Percentiles rank a stretch among this genome's conserved stretches.
Conservation (phyloP, 495 filamentous ascomycete genomes). For the Aspergillus haitiensis region DNA sequence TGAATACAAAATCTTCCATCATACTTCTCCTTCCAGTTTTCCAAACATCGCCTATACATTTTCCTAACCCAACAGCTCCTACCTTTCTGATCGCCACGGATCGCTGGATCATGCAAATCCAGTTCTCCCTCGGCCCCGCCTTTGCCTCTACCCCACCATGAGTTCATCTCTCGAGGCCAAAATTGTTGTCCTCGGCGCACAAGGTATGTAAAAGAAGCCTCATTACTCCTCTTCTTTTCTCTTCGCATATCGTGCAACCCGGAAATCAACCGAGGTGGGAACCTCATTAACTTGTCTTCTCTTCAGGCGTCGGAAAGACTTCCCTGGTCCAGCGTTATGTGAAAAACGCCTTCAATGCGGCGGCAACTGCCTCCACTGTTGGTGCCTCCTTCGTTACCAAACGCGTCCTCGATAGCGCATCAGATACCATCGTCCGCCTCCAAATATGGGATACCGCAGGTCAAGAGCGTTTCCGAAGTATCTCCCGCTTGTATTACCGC, state of each 20-base stretch:
- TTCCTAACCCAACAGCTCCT: not conserved
- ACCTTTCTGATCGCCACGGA: conserved; percentile 6
- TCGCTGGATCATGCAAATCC: conserved; percentile 37
- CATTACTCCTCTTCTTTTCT: not conserved
- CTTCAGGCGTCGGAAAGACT: conserved; percentile 85
- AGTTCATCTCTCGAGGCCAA: conserved; percentile 84
- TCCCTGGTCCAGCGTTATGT: conserved; percentile 85
- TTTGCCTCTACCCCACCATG: conserved; percentile 49
- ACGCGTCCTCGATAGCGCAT: conserved; percentile 79
- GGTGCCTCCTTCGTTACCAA: conserved; percentile 95
- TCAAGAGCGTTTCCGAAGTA: conserved; percentile 91
- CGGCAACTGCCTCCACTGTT: conserved; percentile 73
- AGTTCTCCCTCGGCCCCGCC: conserved; percentile 28
- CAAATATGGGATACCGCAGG: conserved; percentile 96
- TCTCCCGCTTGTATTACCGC: conserved; percentile 92
- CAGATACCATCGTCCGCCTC: conserved; percentile 74
- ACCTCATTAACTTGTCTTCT: conserved; percentile 7
- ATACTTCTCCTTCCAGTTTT: not conserved
- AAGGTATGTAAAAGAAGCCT: conserved; percentile 47
- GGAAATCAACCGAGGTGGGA: not conserved
- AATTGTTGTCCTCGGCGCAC: conserved; percentile 84
- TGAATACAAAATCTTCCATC: not conserved
- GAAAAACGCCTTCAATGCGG: conserved; percentile 71
- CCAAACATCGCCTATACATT: no score
- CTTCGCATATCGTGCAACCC: not conserved